These are phyloP conservation scores for Pharnaceum exiguum DNA, from an alignment of 148 eudicot genomes.

Conservation along the genomic window DNA sequence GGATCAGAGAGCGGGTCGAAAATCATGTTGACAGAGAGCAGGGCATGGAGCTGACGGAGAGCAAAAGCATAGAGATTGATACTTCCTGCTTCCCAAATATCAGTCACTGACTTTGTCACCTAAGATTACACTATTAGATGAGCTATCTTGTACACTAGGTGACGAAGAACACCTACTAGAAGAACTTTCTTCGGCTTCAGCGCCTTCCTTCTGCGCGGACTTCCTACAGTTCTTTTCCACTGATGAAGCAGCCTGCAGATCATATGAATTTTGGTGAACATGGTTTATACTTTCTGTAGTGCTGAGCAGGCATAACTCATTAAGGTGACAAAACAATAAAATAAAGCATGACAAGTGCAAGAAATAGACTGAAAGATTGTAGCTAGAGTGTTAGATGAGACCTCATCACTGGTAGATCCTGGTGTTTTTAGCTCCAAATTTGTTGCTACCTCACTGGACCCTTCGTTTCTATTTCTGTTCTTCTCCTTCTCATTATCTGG, in stretches of 20 bases:
- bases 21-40: no score
- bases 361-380: neutral
- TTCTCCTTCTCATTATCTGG: constrained; percentile 31
- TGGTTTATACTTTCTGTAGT: neutral
- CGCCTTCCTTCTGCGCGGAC: constrained; percentile 11
- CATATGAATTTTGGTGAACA: neutral
- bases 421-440: constrained; percentile 75
- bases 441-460: constrained; percentile 54
- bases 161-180: constrained; percentile 24
- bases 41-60: neutral
- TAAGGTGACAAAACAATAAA: neutral
- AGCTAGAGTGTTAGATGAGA: constrained; percentile 9
- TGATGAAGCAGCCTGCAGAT: constrained; percentile 10
- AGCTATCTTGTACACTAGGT: constrained; percentile 30
- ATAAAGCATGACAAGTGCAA: neutral
- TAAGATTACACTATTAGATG: constrained; percentile 25
- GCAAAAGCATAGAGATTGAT: neutral
- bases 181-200: constrained; percentile 17
- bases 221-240: constrained; percentile 7
- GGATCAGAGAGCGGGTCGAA: no score
- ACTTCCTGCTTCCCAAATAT: neutral
- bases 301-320: no score
- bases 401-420: constrained; percentile 63
- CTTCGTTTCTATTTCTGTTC: constrained; percentile 34
- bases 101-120: constrained; percentile 20